Conservation (phyloP, 345 rosid species). For the Linum trigynum region DNA sequence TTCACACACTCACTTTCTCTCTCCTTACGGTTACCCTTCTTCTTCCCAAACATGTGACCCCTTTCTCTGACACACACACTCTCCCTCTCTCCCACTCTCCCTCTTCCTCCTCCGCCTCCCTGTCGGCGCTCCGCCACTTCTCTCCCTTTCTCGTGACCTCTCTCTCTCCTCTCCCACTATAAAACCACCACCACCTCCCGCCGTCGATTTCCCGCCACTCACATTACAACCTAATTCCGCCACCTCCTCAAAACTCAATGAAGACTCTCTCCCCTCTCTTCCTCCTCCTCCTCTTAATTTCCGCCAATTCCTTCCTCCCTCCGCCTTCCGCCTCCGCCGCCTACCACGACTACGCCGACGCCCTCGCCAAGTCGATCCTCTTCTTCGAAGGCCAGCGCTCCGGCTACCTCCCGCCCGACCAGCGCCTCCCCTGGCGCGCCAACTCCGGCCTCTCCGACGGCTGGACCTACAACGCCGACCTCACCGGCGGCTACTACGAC, state of each 20-base stretch:
- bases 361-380: neutral
- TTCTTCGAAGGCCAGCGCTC: constrained; percentile 7
- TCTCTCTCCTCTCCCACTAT: neutral
- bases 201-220: neutral
- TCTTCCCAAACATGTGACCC: neutral
- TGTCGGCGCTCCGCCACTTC: too few species aligned
- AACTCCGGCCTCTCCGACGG: constrained; percentile 5
- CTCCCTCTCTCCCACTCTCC: neutral
- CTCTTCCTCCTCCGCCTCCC: neutral
- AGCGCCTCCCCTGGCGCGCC: neutral
- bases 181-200: neutral
- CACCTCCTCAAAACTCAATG: neutral
- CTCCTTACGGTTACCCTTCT: neutral
- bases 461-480: constrained; percentile 4
- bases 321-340: neutral
- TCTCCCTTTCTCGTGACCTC: neutral
- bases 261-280: neutral
- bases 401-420: constrained; percentile 4
- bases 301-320: neutral
- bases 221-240: neutral
- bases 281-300: neutral
- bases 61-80: neutral
- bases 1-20: neutral
- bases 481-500: constrained; percentile 4
- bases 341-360: constrained; percentile 1